Percentiles rank a stretch among this genome's conserved stretches.
Evolutionary conservation across 129 eudicot species (phyloP).

Genomic region (Calendula officinalis): DNA sequence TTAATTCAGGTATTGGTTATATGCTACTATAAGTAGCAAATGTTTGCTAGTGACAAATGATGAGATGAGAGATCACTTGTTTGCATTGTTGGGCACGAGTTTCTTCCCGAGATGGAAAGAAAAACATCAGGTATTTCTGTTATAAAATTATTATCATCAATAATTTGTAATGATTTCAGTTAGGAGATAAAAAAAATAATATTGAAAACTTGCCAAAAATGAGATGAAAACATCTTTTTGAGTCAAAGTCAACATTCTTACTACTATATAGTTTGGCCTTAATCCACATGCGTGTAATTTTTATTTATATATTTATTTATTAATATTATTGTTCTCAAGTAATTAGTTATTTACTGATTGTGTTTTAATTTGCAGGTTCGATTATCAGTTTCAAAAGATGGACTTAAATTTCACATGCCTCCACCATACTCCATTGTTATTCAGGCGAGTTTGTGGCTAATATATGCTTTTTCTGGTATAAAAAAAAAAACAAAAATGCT

Average conservation of each 20-base stretch:
- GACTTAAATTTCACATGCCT: constrained; percentile 73
- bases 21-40: constrained; percentile 83
- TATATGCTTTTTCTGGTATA: background rate
- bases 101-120: constrained; percentile 97
- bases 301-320: background rate
- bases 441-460: constrained; percentile 42
- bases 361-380: constrained; percentile 54
- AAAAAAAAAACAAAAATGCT: background rate
- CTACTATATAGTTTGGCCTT: constrained; percentile 4
- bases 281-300: background rate
- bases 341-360: background rate
- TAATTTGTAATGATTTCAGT: background rate
- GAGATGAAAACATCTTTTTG: background rate
- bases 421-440: constrained; percentile 89
- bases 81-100: constrained; percentile 74
- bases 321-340: background rate
- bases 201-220: background rate
- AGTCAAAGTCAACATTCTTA: background rate
- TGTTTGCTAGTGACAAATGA: constrained; percentile 87
- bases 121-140: constrained; percentile 65
- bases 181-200: too few species aligned
- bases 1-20: constrained; percentile 76
- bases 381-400: constrained; percentile 43
- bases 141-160: background rate
- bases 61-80: constrained; percentile 96